phyloP scores from a whole-genome alignment of 176 grass and related monocot species.

The Oryza punctata region DNA sequence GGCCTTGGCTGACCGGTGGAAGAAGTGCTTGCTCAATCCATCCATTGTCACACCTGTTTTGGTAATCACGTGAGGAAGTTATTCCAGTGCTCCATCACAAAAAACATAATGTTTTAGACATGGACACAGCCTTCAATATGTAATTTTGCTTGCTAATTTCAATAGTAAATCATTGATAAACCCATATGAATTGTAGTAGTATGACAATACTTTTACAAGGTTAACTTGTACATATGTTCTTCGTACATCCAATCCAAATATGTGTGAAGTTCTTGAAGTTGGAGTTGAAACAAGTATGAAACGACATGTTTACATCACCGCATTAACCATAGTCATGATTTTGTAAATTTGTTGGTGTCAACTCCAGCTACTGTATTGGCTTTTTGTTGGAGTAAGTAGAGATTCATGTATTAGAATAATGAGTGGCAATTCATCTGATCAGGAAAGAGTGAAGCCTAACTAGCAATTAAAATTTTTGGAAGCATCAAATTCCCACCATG shows the following conservation, averaged over 20 bases:
- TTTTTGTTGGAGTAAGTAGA: neutral
- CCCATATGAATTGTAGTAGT: neutral
- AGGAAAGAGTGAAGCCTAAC: neutral
- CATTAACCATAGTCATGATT: neutral
- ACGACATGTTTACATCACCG: too few relatives aligned
- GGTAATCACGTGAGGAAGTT: neutral
- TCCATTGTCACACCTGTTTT: constrained; percentile 77
- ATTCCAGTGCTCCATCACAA: neutral
- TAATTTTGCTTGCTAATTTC: neutral
- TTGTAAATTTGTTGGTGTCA: neutral
- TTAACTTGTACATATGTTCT: neutral
- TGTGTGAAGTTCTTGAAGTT: neutral
- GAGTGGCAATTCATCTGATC: neutral
- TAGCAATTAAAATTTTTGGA: neutral
- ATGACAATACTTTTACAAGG: neutral
- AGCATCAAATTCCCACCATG: too few relatives aligned
- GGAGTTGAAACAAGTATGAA: neutral
- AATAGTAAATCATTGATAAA: neutral
- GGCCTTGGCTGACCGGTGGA: constrained; percentile 87
- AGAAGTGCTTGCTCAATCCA: constrained; percentile 89
- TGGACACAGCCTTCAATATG: neutral
- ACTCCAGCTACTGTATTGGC: neutral
- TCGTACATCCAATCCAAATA: too few relatives aligned
- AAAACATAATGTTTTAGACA: neutral
- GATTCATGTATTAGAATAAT: neutral